Evolutionary conservation across 2,329 filamentous ascomycete species (phyloP), one percentile per base, ranked within the genome.

Genomic region (Stagonosporopsis chrysanthemi): DNA sequence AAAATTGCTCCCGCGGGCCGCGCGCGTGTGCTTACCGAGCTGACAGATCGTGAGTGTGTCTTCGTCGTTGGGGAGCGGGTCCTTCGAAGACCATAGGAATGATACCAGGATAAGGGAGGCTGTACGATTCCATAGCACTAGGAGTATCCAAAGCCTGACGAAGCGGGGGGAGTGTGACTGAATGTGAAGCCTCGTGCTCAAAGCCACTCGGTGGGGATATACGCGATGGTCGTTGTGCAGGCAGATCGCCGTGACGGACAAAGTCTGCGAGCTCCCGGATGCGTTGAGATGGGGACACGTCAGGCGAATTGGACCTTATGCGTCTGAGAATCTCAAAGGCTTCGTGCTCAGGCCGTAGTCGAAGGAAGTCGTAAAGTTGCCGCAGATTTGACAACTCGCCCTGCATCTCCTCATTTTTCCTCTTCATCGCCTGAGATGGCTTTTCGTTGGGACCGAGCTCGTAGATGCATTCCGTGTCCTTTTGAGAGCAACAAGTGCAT

Each of bases 401-500:
- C 44, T 73, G 71, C 69, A 74, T 74, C 49, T 74, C 71, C 42
- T 74, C 71, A 28, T 74, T 73, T 50, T 73, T 73, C 12, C 71
- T 63, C 54, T 74, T 74, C 69, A 73, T 73, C 14, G 71, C 71
- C 61, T 74, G 71, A 1, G 68, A 73, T 7, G 71, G 71, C 54
- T 72, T 73, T 46, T 74, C 71, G 45, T 74, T 73, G 22, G 71
- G 71, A 1, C 71, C 70, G n/a, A 74, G 58, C 51, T 74, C 71
- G 53, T 73, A 74, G 19, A 72, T 39, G 46, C 71, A 74, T 26
- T 66, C 55, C 2, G 71, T 72, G 23, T 72, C 69, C 49, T 74
- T 74, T 35, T 73, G 71, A 15, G 62, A 41, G 52, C 71, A 74
- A 56, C 71, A 74, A 2, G 68, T 68, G 49, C 71, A 74, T 5